Evolutionary conservation across 1,284 basidiomycete genomes (phyloP).

Genomic region (Vanrija pseudolonga): DNA sequence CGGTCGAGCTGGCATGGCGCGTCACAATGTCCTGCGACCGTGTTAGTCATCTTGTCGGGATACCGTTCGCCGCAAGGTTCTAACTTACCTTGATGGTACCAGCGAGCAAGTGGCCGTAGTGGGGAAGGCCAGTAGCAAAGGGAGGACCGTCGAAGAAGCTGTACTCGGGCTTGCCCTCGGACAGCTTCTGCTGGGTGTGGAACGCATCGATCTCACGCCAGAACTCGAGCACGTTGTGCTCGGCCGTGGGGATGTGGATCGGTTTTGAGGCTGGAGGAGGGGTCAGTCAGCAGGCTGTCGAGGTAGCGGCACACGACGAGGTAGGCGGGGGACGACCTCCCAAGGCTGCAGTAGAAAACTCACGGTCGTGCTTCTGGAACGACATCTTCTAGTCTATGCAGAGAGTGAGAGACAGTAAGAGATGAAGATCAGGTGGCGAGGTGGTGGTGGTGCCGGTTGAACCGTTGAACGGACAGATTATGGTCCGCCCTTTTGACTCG

Average conservation of each 20-base stretch:
- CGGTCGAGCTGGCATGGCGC: conserved; percentile 88
- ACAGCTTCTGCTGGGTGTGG: conserved; percentile 86
- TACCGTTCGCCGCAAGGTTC: not conserved
- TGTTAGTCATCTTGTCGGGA: not conserved
- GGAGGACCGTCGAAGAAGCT: conserved; percentile 98
- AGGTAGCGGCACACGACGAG: too few relatives aligned
- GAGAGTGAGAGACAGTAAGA: too few relatives aligned
- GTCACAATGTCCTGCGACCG: conserved; percentile 82
- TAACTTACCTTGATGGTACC: conserved; percentile 94
- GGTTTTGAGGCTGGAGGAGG: conserved; percentile 43
- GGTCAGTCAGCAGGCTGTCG: conserved; percentile 10
- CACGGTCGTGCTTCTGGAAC: conserved; percentile 68
- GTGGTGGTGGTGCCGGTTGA: too few relatives aligned
- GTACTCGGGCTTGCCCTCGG: conserved; percentile 79
- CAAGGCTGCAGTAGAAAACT: conserved; percentile 38
- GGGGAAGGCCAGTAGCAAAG: conserved; percentile 94
- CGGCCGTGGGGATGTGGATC: conserved; percentile 88
- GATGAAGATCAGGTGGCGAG: not conserved
- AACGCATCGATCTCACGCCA: conserved; percentile 99
- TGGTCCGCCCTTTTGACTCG: not conserved
- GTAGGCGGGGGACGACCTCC: not conserved
- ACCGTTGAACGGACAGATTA: too few relatives aligned
- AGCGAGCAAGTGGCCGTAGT: conserved; percentile 78
- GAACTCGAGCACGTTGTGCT: conserved; percentile 85
- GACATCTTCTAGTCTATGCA: conserved; percentile 53